Base-by-base conservation (phyloP, 176 grass and related monocot genomes). In the Oryza officinalis region DNA sequence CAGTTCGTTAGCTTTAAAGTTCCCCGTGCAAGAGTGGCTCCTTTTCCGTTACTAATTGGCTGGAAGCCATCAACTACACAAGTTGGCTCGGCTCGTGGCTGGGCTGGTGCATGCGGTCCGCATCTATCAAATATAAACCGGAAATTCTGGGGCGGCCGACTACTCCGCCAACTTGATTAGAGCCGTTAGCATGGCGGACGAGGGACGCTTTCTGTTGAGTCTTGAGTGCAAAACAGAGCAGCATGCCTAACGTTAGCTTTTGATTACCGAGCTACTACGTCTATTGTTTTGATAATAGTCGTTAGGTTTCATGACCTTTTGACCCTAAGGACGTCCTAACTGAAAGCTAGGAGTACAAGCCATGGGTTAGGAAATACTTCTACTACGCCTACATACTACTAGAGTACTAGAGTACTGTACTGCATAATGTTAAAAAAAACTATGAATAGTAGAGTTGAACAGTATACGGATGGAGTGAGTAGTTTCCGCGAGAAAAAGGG, bases 231-330 rank as follows among this genome's bases (percentile, higher is more conserved):
- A 27, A 75, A 65, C 66, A 26, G 37, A 50, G 28, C 64, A 68
- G 73, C 46, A 68, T 68, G 73, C 17, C 35, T 38, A 27, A 72
- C 8, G 26, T 50, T 50, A 65, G 2, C 77, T 52, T 63, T 67
- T 43, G n/a, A 12, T 74, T 86, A 57, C 31, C 41, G 50, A 86
- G 38, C 71, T 57, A 65, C 11, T 13, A 38, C 40, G 40, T 41
- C 9, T 41, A 2, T 12, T 14, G 8, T n/a, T 30, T 33, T 52
- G 63, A 74, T 75, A 28, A 40, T 50, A 54, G 1, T 40, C n/a
- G 22, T 10, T 60, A 23, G 13, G 47, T 38, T 57, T 41, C 6
- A 71, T 5, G 31, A 67, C 1, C 32, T 80, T 80, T 80, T 86
- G 69, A 86, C 69, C 17, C 13, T 26, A 49, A 80, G 18, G 10